Evolutionary conservation across 2,329 filamentous ascomycete species (phyloP), one percentile per base, ranked within the genome.

Genomic region (Neofusicoccum laricinum): DNA sequence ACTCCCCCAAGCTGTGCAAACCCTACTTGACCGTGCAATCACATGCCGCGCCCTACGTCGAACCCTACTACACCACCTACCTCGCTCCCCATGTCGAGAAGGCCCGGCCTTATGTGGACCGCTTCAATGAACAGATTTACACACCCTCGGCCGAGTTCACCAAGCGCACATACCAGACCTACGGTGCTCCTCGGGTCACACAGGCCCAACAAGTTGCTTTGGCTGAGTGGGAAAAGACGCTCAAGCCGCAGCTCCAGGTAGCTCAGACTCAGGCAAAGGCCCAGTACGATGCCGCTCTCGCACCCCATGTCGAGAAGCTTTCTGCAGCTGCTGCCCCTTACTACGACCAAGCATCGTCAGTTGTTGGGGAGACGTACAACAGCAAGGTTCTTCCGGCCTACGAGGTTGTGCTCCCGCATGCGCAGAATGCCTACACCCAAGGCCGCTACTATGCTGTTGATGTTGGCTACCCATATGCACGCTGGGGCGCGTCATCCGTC

Each of bases 61-160:
- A 89, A 70, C 94, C 93, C 2, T 96, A 96, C 78, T 98, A 97
- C 77, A 81, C 94, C 69, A 77, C 86, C 65, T 96, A 97, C 72
- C 89, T 91, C 25, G 90, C 89, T 5, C 91, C 92, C 2, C 95
- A 97, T 73, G 86, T 97, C 67, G 85, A 93, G 41, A 80, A 86
- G 57, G 89, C 86, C 40, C 87, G 86, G 66, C 94, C 94, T 0
- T 97, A 98, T 78, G 77, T 84, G 63, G 78, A 84, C 19, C 75
- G 80, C 21, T 77, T 86, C 68, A 85, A 88, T 69, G 79, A 83
- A 55, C 78, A 83, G 48, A 81, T 96, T 55, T 86, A 95, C 71
- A 80, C 84, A 2, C 95, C 95, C 0, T 84, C 86, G 2, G 85
- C 87, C 64, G 81, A 80, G 10, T 86, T 92, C 67, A 86, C 87